Evolutionary conservation across 2,329 filamentous ascomycete species (phyloP), one percentile per base, ranked within the genome.

Genomic region (Chaetomium olivaceum): DNA sequence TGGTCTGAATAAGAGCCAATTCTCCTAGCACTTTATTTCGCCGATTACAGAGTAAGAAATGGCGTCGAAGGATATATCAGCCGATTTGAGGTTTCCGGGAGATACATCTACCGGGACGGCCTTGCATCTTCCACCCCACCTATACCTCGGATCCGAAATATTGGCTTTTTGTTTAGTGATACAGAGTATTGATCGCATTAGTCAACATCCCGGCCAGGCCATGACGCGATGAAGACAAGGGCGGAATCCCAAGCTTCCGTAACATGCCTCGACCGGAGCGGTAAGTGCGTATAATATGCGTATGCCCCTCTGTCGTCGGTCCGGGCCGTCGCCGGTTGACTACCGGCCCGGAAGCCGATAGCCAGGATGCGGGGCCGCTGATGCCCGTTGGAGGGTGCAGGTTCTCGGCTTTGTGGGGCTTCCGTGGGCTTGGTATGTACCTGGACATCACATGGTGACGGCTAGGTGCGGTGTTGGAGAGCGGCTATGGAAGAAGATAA

Each of bases 161-260:
- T 21, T 25, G 2, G 2, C 3, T 59, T 64, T 33, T 27, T 64
- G 62, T 64, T 64, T 64, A 64, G 56, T 64, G 56, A 59, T 64
- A 55, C 11, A 12, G 2, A 9, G 16, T 27, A 19, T 25, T 19
- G 39, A 36, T 31, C n/a, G n/a, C 9, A 57, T 62, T 43, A 61
- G 31, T 61, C 12, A 61, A 60, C 58, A 51, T 14, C 23, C 25
- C 5, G 51, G 25, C 27, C 2, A n/a, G 39, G 16, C 39, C 6
- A 19, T 43, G 39, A 14, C 16, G 39, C 39, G 21, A 57, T 57
- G 21, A 12, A 14, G 55, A 57, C 12, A 39, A 11, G 43, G 33
- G 5, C 12, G 21, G 54, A 43, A 27, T 19, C 9, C 9, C 5
- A 31, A 27, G 19, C 5, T 19, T 55, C 6, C 52, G 23, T 21